These are phyloP conservation scores for Colletotrichum nymphaeae DNA, from an alignment of 2,329 filamentous ascomycete genomes.

Conservation along the genomic window DNA sequence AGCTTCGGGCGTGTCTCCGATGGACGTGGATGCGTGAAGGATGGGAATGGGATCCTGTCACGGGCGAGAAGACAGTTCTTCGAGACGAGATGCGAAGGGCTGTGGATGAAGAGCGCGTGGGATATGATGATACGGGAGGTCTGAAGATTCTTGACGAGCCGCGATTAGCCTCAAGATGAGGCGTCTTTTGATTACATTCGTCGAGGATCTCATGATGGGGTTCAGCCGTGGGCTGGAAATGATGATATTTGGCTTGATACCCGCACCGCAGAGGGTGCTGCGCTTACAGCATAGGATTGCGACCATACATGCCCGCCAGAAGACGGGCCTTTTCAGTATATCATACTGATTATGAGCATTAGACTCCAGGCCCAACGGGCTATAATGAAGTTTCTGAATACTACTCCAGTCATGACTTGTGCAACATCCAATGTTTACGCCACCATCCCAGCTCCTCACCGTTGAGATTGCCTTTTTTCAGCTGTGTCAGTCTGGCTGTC, in stretches of 20 bases:
- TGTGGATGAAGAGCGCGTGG: slow-evolving; percentile 68
- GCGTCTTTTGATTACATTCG: background rate
- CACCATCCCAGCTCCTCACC: background rate
- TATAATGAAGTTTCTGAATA: background rate
- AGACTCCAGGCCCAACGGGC: background rate
- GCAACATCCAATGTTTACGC: background rate
- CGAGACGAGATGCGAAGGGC: slow-evolving; percentile 64
- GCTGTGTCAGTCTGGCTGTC: background rate
- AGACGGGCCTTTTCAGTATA: background rate
- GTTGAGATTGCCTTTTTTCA: background rate
- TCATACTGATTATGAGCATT: background rate
- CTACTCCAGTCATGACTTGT: background rate
- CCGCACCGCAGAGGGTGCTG: slow-evolving; percentile 18
- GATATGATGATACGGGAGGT: slow-evolving; percentile 62
- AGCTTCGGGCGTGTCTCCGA: slow-evolving; percentile 84
- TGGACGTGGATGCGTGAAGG: slow-evolving; percentile 96
- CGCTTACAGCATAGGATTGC: background rate
- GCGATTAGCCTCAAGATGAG: background rate
- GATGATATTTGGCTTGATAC: slow-evolving; percentile 22
- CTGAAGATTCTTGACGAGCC: slow-evolving; percentile 51
- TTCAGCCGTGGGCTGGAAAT: slow-evolving; percentile 1
- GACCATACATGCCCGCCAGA: background rate
- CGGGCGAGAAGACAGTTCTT: slow-evolving; percentile 70
- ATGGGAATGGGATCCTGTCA: slow-evolving; percentile 81
- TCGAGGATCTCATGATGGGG: background rate